These are phyloP conservation scores for Zea luxurians DNA, from an alignment of 176 grass and related monocot genomes.

Conservation along the genomic window DNA sequence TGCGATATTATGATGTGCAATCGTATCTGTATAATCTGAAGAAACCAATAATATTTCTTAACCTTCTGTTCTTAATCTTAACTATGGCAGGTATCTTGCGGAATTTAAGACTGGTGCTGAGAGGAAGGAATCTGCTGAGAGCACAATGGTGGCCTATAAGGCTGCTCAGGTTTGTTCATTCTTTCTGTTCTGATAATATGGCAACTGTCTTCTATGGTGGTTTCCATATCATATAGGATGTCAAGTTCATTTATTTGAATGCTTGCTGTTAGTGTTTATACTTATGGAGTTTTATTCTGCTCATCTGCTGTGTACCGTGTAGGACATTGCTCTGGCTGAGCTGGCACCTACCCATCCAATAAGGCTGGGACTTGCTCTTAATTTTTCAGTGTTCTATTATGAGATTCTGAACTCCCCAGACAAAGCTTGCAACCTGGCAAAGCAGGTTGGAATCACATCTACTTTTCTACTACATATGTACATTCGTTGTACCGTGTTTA, in stretches of 20 bases:
- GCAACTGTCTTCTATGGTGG: not conserved
- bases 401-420: slow-evolving; percentile 89
- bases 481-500: not conserved
- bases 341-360: slow-evolving; percentile 82
- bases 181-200: not conserved
- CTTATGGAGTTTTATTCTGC: not conserved
- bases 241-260: not conserved
- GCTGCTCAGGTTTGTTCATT: slow-evolving; percentile 67
- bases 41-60: not conserved
- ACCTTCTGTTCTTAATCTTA: not conserved
- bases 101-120: slow-evolving; percentile 71
- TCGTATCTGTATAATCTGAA: not conserved
- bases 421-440: slow-evolving; percentile 84
- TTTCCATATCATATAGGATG: not conserved
- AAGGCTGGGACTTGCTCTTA: slow-evolving; percentile 84
- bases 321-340: slow-evolving; percentile 85
- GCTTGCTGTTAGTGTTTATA: not conserved
- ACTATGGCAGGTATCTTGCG: slow-evolving; percentile 67
- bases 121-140: slow-evolving; percentile 81
- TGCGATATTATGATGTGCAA: not conserved
- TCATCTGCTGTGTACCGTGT: slow-evolving; percentile 14
- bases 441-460: slow-evolving; percentile 58
- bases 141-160: slow-evolving; percentile 77
- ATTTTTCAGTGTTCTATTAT: slow-evolving; percentile 92
- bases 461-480: not conserved